Base-by-base conservation (phyloP, 345 rosid genomes). In the Lepidium africanum region DNA sequence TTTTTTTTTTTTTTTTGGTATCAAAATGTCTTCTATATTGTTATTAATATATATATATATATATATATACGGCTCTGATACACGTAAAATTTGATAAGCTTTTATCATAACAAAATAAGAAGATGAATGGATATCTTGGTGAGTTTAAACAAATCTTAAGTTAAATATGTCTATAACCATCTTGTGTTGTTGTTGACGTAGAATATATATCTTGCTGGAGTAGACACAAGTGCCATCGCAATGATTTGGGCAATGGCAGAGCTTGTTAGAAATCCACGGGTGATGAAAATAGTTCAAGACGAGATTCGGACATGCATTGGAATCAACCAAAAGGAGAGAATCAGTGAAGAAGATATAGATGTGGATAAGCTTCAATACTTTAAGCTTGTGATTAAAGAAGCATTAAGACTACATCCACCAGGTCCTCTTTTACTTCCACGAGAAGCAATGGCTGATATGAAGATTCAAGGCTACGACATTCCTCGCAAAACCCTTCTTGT, bases 401-500 rank as follows among this genome's bases (percentile, higher is more conserved):
- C 77, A 10, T 30, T 73, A 6, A 70, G 82, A 42, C 38, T 76
- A 14, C 77, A 74, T 5, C 81, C 81, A 13, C 50, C 77, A 32
- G 25, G 2, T 42, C 76, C 81, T 14, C 27, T 77, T 17, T 35
- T 79, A 37, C 37, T 72, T 13, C 83, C 80, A 56, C 66, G 83
- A 58, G 83, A 77, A 71, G 45, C 66, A 61, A 61, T 61, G 66
- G 13, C 39, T 61, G 7, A 61, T 27, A 61, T 61, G 11, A 42
- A 59, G 17, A 74, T 81, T 12, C 59, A 72, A 21, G 83, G 79
- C 41, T 83, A 78, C 55, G 56, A 51, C 10, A 71, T 83, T 63
- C 81, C 81, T 10, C 56, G 49, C 39, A 80, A 76, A 76, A 80
- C 82, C 15, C 30, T 76, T 23, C 15, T 78, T 60, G 73, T 68